A percentile compares a stretch with the other conserved stretches of the same genome.
These are phyloP conservation scores for Diaporthe aspalathi DNA, from an alignment of 2,329 filamentous ascomycete species.

Conservation along the genomic window DNA sequence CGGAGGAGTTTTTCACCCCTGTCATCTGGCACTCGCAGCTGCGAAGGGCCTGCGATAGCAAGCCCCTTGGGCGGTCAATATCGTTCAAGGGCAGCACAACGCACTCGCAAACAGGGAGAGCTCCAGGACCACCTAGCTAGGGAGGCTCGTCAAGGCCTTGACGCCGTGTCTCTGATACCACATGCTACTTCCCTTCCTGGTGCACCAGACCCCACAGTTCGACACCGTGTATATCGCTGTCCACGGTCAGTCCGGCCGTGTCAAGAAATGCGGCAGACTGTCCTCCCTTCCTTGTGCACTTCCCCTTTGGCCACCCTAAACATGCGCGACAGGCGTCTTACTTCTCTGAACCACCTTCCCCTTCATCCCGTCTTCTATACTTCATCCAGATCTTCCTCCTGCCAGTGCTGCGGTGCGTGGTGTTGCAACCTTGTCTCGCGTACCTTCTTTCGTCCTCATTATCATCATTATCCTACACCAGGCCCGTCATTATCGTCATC, in stretches of 20 bases:
- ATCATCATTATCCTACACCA: constrained; percentile 13
- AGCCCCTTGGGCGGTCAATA: constrained; percentile 18
- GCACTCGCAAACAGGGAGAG: constrained; percentile 37
- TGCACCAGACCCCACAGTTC: constrained; percentile 36
- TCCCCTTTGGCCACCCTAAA: constrained; percentile 29
- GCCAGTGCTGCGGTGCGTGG: constrained; percentile 31
- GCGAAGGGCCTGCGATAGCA: constrained; percentile 23
- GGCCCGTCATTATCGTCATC: background rate
- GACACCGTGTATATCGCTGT: constrained; percentile 32
- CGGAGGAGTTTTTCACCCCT: constrained; percentile 24
- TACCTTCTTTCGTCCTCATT: constrained; percentile 31
- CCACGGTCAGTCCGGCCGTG: constrained; percentile 35
- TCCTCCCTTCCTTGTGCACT: constrained; percentile 33
- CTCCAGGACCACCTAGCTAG: constrained; percentile 30
- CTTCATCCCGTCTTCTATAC: constrained; percentile 34
- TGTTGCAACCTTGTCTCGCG: constrained; percentile 39
- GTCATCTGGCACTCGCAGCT: constrained; percentile 32
- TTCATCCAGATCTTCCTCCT: constrained; percentile 31
- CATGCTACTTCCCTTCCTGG: constrained; percentile 35
- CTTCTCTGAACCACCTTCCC: constrained; percentile 40
- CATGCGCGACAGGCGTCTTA: constrained; percentile 41
- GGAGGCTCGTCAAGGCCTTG: constrained; percentile 33
- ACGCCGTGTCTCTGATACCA: constrained; percentile 37
- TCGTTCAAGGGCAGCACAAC: constrained; percentile 3
- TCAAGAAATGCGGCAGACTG: constrained; percentile 38